Base-by-base conservation (phyloP, 2,329 filamentous ascomycete species). In the Tolypocladium tundrense region DNA sequence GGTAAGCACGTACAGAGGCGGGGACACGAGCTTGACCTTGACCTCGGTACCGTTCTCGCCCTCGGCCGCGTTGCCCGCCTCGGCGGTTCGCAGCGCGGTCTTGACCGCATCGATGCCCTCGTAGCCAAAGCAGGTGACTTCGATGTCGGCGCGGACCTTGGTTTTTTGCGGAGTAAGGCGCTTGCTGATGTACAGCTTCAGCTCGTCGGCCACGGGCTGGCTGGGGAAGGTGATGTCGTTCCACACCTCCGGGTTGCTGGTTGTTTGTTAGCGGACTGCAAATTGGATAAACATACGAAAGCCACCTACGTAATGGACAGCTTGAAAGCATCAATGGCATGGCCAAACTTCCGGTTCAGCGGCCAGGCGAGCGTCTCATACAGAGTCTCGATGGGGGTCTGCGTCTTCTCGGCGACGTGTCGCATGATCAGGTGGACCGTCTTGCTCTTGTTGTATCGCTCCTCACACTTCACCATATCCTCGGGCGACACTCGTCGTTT, bases 401-500 rank as follows among this genome's bases (percentile, higher is more conserved):
- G 86, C 50, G 91, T 96, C 83, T 97, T 97, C 79, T 99, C 92
- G 65, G 94, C 93, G 62, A 99, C 94, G 75, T 99, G 94, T 73
- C 93, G 88, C 90, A 99, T 93, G 76, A 99, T 97, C 57, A 91
- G 95, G 77, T 99, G 94, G 45, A 97, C 94, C 81, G 96, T 95
- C 82, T 99, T 99, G 80, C 91, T 90, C 87, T 99, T 99, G 85
- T 99, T 99, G 83, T 97, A 99, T 67, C 94, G 86, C 80, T 99
- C 94, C 74, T 99, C 94, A 73, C 95, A 99, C 79, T 97, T 97
- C 67, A 96, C 82, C 63, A 97, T 94, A 79, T 99, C 94, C 74
- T 99, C 94, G 51, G 94, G 89, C 50, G 92, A 97, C 60, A 99
- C 94, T 79, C 94, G 88, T 72, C 94, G 92, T 82, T 99, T 99